Evolutionary conservation across 371 early-diverging fungal genomes (phyloP).

Genomic region (Fennellomyces sp.): DNA sequence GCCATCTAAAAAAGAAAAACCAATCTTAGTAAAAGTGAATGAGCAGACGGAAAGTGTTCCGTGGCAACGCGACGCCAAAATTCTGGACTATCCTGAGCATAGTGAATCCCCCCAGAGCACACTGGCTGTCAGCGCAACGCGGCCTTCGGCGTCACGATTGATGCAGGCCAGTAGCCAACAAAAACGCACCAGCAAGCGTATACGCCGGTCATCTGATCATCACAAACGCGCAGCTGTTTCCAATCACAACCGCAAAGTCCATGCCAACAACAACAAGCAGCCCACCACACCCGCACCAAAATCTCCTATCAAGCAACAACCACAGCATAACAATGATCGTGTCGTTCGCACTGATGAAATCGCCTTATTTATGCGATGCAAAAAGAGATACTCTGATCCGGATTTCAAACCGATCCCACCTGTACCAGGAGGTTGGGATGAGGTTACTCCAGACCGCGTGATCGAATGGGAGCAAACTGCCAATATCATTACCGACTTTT

Average conservation of each 20-base stretch:
- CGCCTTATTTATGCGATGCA: conserved; percentile 31
- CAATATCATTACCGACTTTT: conserved; percentile 11
- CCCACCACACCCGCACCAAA: background rate
- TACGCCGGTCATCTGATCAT: conserved; percentile 10
- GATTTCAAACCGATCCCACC: conserved; percentile 27
- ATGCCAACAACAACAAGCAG: background rate
- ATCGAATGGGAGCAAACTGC: conserved; percentile 23
- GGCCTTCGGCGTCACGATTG: background rate
- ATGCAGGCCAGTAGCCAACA: background rate
- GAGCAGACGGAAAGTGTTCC: background rate
- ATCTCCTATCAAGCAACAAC: conserved; percentile 2
- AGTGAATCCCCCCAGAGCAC: no score
- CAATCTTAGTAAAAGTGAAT: background rate
- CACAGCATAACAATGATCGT: conserved; percentile 4
- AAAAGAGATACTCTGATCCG: conserved; percentile 16
- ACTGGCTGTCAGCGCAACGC: background rate
- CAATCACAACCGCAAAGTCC: conserved; percentile 6
- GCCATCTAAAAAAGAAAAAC: background rate
- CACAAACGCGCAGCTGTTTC: conserved; percentile 16
- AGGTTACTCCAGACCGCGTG: conserved; percentile 27
- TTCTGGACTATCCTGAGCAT: conserved; percentile 2
- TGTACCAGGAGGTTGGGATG: conserved; percentile 27
- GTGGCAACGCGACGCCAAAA: background rate
- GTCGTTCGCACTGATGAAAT: conserved; percentile 23
- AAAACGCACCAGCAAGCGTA: conserved; percentile 7